phyloP scores from a whole-genome alignment of 441 rosid genomes.

The Populus trichocarpa region DNA sequence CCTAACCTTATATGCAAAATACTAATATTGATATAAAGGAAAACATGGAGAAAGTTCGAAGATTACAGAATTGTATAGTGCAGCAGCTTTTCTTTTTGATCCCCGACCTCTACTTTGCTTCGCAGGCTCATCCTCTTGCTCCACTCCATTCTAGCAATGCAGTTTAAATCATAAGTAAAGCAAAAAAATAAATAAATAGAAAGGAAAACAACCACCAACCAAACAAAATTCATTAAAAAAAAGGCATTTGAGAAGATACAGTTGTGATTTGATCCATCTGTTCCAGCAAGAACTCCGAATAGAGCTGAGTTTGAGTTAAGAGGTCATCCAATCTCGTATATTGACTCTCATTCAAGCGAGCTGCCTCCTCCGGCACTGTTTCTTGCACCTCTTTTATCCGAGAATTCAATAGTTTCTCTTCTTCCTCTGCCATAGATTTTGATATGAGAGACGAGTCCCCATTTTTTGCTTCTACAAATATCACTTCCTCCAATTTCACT shows the following conservation, averaged over 20 bases:
- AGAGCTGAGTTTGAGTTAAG: constrained; percentile 81
- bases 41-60: not conserved
- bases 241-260: constrained; percentile 37
- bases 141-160: constrained; percentile 52
- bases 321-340: constrained; percentile 78
- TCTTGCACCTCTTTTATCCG: constrained; percentile 44
- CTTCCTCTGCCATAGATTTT: constrained; percentile 61
- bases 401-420: constrained; percentile 51
- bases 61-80: constrained; percentile 60
- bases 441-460: constrained; percentile 56
- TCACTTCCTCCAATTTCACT: constrained; percentile 38
- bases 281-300: constrained; percentile 81
- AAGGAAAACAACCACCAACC: constrained; percentile 3
- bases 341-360: constrained; percentile 51
- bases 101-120: constrained; percentile 60
- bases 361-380: constrained; percentile 29
- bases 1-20: not conserved
- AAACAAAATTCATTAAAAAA: constrained; percentile 9
- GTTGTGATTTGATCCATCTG: constrained; percentile 81
- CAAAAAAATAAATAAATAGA: constrained; percentile 2
- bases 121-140: constrained; percentile 38
- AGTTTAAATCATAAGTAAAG: constrained; percentile 15
- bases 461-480: constrained; percentile 35
- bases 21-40: not conserved
- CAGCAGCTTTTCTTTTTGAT: constrained; percentile 67